Percentiles rank a stretch among this genome's conserved stretches.
Conservation (phyloP, 257 asterid genomes). For the Nicotiana tabacum region DNA sequence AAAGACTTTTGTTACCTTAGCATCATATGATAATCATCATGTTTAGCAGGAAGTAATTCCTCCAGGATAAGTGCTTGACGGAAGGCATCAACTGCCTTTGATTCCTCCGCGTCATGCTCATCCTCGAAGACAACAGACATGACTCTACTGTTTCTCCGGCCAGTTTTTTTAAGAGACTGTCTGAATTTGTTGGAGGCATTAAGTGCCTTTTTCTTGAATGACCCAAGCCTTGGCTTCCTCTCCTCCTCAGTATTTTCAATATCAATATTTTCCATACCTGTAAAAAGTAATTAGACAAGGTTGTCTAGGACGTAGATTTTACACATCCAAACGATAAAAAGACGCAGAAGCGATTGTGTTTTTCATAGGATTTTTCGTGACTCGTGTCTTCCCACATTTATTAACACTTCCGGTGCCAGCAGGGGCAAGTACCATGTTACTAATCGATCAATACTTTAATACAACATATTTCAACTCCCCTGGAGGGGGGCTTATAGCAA, state of each 20-base stretch:
- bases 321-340: background rate
- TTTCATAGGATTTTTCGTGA: background rate
- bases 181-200: conserved; percentile 53
- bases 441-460: too few species aligned
- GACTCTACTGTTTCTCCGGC: conserved; percentile 63
- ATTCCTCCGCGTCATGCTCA: conserved; percentile 86
- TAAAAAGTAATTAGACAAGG: background rate
- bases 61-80: conserved; percentile 89
- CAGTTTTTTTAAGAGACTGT: conserved; percentile 41
- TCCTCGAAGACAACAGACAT: conserved; percentile 68
- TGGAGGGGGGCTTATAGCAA: too few species aligned
- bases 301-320: background rate
- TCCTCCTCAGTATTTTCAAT: conserved; percentile 40
- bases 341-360: background rate
- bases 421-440: background rate
- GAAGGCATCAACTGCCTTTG: conserved; percentile 72
- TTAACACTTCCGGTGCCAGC: background rate
- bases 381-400: background rate
- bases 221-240: conserved; percentile 43
- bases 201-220: conserved; percentile 49
- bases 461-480: too few species aligned
- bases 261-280: conserved; percentile 44
- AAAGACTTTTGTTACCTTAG: conserved; percentile 42
- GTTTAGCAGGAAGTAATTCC: conserved; percentile 77
- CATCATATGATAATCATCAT: conserved; percentile 85